Conservation (phyloP, 371 early-diverging fungal genomes). For the Zychaea mexicana region DNA sequence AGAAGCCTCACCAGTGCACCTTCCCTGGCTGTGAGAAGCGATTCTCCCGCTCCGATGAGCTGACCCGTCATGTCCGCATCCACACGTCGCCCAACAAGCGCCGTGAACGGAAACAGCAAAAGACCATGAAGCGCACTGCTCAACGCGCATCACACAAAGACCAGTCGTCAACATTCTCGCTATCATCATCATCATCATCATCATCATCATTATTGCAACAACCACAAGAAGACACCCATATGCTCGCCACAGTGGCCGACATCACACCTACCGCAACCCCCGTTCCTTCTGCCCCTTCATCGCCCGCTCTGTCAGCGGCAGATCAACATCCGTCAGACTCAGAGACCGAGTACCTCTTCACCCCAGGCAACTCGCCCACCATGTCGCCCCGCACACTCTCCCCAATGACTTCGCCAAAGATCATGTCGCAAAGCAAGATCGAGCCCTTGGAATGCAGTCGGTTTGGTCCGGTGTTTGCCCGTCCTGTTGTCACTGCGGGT, state of each 20-base stretch:
- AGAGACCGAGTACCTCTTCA: constrained; percentile 39
- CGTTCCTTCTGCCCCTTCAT: constrained; percentile 33
- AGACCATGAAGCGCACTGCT: neutral
- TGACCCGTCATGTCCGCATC: constrained; percentile 83
- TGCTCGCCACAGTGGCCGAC: constrained; percentile 10
- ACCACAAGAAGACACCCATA: constrained; percentile 16
- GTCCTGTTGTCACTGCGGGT: no score
- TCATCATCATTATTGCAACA: neutral
- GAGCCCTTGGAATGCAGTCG: constrained; percentile 34
- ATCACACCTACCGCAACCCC: neutral
- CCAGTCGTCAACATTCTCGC: neutral
- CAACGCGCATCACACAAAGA: constrained; percentile 7
- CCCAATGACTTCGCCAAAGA: constrained; percentile 11
- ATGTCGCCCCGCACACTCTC: neutral
- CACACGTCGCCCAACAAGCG: constrained; percentile 56
- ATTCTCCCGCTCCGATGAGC: constrained; percentile 90
- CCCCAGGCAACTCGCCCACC: constrained; percentile 46
- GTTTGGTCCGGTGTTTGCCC: constrained; percentile 20
- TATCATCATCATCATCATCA: neutral
- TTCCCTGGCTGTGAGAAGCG: constrained; percentile 82
- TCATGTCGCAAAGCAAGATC: constrained; percentile 14
- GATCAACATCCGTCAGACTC: constrained; percentile 40
- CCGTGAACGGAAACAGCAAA: constrained; percentile 20
- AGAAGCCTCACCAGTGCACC: constrained; percentile 86
- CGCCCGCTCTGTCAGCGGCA: constrained; percentile 41